A percentile compares a stretch with the other conserved stretches of the same genome.
Evolutionary conservation across 2,329 filamentous ascomycete genomes (phyloP).

Genomic region (Arthrobotrys musiformis): DNA sequence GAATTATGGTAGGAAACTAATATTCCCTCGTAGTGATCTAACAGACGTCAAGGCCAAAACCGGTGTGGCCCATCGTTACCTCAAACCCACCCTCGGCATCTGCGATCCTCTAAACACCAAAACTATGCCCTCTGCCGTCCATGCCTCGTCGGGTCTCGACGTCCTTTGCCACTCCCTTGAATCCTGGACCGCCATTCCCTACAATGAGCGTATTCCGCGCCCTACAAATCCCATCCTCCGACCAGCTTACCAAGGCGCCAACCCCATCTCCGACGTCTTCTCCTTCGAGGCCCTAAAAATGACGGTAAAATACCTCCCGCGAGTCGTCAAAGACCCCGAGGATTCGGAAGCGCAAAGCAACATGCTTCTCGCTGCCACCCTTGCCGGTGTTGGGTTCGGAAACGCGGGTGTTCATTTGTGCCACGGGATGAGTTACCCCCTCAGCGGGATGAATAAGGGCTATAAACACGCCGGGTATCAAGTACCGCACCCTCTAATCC

Average conservation of each 20-base stretch:
- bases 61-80: conserved; percentile 90
- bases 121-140: conserved; percentile 95
- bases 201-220: conserved; percentile 82
- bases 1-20: not conserved
- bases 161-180: conserved; percentile 95
- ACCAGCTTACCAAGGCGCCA: conserved; percentile 95
- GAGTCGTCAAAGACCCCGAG: conserved; percentile 85
- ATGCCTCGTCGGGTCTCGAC: conserved; percentile 89
- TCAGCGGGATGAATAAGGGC: conserved; percentile 86
- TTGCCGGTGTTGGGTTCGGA: conserved; percentile 95
- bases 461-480: conserved; percentile 91
- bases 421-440: conserved; percentile 96
- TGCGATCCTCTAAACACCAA: conserved; percentile 84
- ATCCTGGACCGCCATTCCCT: conserved; percentile 97
- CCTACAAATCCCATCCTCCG: conserved; percentile 89
- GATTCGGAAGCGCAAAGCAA: conserved; percentile 92
- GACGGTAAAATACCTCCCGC: conserved; percentile 91
- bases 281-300: conserved; percentile 83
- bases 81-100: conserved; percentile 95
- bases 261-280: conserved; percentile 98
- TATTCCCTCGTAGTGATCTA: conserved; percentile 69
- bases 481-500: conserved; percentile 81
- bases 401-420: conserved; percentile 95
- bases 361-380: conserved; percentile 93
- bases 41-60: conserved; percentile 92